phyloP scores from a whole-genome alignment of 2,329 filamentous ascomycete species.

The Sporothrix sp. region DNA sequence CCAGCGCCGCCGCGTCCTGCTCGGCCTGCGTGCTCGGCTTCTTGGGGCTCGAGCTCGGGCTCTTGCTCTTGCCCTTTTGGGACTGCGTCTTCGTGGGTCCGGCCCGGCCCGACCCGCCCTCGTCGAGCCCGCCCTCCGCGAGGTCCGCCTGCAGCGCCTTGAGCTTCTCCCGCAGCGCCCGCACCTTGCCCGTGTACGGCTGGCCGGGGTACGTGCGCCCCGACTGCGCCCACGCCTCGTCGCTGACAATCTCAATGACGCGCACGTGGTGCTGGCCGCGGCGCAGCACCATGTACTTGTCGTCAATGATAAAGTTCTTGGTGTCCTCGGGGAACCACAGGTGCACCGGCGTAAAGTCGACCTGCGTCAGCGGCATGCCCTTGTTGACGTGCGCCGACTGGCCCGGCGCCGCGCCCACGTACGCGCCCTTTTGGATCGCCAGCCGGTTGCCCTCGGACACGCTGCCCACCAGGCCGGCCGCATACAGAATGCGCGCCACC shows the following conservation, averaged over 20 bases:
- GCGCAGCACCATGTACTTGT: constrained; percentile 48
- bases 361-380: constrained; percentile 37
- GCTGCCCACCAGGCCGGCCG: constrained; percentile 48
- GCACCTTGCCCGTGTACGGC: constrained; percentile 38
- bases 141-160: constrained; percentile 26
- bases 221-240: constrained; percentile 42
- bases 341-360: constrained; percentile 55
- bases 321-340: constrained; percentile 49
- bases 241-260: constrained; percentile 48
- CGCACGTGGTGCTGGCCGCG: constrained; percentile 55
- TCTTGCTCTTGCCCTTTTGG: neutral
- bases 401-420: constrained; percentile 45
- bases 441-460: constrained; percentile 50
- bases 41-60: too few species aligned
- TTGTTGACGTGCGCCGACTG: constrained; percentile 22
- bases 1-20: neutral
- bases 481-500: constrained; percentile 49
- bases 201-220: constrained; percentile 46
- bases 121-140: neutral
- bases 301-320: constrained; percentile 50
- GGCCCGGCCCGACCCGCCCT: too few species aligned
- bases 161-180: constrained; percentile 33
- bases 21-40: neutral
- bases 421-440: constrained; percentile 45
- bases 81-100: neutral